Evolutionary conservation across 257 asterid species (phyloP), one percentile per base, ranked within the genome.

Genomic region (Fraxinus pennsylvanica): DNA sequence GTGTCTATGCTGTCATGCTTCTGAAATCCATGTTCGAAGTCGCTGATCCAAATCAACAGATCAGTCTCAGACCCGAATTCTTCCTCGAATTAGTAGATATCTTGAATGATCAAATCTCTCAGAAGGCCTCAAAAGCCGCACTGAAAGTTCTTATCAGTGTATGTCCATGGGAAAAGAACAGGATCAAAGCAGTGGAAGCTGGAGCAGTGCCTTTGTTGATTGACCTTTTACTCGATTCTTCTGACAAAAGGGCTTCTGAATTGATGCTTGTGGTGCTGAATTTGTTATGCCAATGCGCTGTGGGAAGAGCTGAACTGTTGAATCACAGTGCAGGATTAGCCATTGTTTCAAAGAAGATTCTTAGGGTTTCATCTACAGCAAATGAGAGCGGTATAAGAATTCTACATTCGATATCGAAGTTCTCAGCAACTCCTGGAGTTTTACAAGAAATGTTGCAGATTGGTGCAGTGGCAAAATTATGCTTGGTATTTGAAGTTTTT

Each of bases 301-400:
- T 86, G 66, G 91, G 91, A 14, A 71, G 91, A 71, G 83, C 88
- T 0, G 91, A 82, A 78, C 19, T 88, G 25, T 43, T 88, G 74
- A 74, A 50, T 17, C 91, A 88, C 68, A 76, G 84, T 0, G 91
- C 87, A 0, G 91, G 91, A 4, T 30, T 88, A 47, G 90, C 90
- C 6, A 30, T 84, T 19, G 90, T 88, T 0, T 86, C 91, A 0
- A 88, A 86, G 74, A 88, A 88, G 79, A 80, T 86, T 1, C 84
- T 88, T 41, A 80, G 91, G 88, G 89, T 88, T 71, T 88, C 90
- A 2, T 75, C 76, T 15, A 72, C 82, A 3, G 87, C 83, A 0
- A 88, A 79, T 9, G 91, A 86, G 35, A 79, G 85, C 32, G 86
- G 79, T 0, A 83, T 88, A 81, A 88, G 82, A 81, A 86, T 88